Evolutionary conservation across 805 yeast genomes (phyloP).

Genomic region (Yarrowia sp.): DNA sequence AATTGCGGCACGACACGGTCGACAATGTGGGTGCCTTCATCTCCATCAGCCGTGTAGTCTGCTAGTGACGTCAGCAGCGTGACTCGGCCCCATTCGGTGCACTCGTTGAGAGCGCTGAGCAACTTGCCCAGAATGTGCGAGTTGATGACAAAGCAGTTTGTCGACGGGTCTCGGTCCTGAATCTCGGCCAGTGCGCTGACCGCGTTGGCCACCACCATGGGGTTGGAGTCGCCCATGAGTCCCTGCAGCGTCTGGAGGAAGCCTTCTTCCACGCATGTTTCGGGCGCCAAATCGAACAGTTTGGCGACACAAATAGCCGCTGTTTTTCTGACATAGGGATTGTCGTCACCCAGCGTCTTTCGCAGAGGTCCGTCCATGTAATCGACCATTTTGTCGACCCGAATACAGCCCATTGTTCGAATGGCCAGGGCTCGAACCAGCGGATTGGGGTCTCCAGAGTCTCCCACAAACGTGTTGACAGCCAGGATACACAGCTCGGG

Average conservation of each 20-base stretch:
- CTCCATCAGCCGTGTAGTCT: conserved; percentile 57
- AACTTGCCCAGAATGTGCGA: conserved; percentile 50
- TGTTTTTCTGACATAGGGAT: conserved; percentile 95
- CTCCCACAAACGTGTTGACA: conserved; percentile 93
- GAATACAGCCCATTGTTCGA: conserved; percentile 96
- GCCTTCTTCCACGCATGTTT: conserved; percentile 81
- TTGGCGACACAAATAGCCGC: conserved; percentile 98
- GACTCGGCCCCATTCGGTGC: conserved; percentile 99
- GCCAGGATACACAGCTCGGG: conserved; percentile 96
- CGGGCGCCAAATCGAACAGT: conserved; percentile 78
- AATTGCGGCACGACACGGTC: conserved; percentile 65
- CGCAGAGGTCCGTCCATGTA: conserved; percentile 88
- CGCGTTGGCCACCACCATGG: conserved; percentile 96
- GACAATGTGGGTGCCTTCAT: conserved; percentile 68
- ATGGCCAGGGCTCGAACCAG: conserved; percentile 93
- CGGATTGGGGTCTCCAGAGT: conserved; percentile 95
- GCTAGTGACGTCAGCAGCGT: conserved; percentile 79
- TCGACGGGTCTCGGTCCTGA: conserved; percentile 58
- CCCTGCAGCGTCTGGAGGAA: conserved; percentile 65
- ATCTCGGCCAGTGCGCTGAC: conserved; percentile 83
- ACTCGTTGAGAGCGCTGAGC: conserved; percentile 83
- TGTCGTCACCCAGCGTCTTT: conserved; percentile 82
- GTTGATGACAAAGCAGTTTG: conserved; percentile 46
- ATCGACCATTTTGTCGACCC: conserved; percentile 93
- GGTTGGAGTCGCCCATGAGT: conserved; percentile 80